Evolutionary conservation across 2,329 filamentous ascomycete genomes (phyloP), one percentile per base, ranked within the genome.

Genomic region (Colletotrichum tropicale): DNA sequence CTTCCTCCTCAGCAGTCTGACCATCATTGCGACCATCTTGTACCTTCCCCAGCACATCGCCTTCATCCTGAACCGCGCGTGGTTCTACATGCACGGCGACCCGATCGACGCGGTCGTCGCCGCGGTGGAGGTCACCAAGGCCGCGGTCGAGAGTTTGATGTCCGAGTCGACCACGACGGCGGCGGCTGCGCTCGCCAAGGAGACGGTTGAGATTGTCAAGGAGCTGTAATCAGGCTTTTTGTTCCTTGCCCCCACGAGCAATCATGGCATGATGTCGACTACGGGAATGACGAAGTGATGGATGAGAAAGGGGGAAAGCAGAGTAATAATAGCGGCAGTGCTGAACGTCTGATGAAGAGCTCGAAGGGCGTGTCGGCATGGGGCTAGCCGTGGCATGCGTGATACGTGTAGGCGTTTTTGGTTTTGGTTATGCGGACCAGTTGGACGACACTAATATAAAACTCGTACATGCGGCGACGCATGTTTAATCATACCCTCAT

Each of bases 51-150:
- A 98, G 82, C 96, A 98, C 87, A 88, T 98, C 81, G 90, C 92
- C 81, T 94, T 95, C 83, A 93, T 99, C 80, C 91, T 93, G 82
- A 92, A 93, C 83, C 94, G 96, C 83, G 93, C 95, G 70, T 98
- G 95, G 91, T 99, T 98, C 89, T 99, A 99, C 89, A 95, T 95
- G 85, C 93, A 93, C 78, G 97, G 97, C 79, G 96, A 98, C 82
- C 90, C 92, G 80, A 89, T 88, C 75, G 87, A 89, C 74, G 85
- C 89, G 58, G 74, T 92, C 80, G 89, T 88, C 74, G 87, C 89
- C 76, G 85, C 89, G 28, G 87, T 86, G 75, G 85, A 87, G 75
- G 86, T 86, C 43, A 87, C 85, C 26, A 87, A 87, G 81, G 85
- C 85, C 38, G 85, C 85, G 15, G 77, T 80, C 16, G 79, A 80